Evolutionary conservation across 2,329 filamentous ascomycete genomes (phyloP), one percentile per base, ranked within the genome.

Genomic region (Talaromyces sp.): DNA sequence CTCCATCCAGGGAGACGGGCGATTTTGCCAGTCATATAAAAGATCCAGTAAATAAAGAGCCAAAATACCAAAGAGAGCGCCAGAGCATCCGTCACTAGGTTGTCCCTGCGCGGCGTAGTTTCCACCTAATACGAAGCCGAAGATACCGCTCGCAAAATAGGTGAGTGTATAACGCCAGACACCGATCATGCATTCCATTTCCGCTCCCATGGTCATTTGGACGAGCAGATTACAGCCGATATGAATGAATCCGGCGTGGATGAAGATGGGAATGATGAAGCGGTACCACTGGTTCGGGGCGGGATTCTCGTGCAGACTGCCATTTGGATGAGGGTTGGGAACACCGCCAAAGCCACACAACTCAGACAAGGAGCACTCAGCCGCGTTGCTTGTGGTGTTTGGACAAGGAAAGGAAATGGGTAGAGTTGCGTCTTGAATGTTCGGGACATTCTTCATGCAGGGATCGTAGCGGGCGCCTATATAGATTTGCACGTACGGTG

Each of bases 211-310:
- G 0, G 90, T 95, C 66, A 97, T 75, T 71, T 99, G 94, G 19
- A 97, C 82, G 7, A 97, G 81, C 75, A 99, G 81, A 74, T 99
- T 99, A 81, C 97, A 97, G 14, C 86, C 90, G 53, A 99, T 97
- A 69, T 99, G 94, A 57, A 99, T 87, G 51, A 99, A 76, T 13
- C 94, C 94, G 1, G 91, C 91, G 67, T 99, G 94, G 65, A 99
- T 79, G 76, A 99, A 99, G 56, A 99, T 97, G 35, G 94, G 93
- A 1, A 88, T 78, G 67, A 99, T 97, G 77, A 99, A 97, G 55
- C 94, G 89, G 75, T 84, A 99, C 94, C 94, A 99, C 72, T 99
- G 94, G 69, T 97, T 86, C 0, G 94, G 94, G 55, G 84, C 81
- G 2, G 87, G 78, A 9, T 71, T 70, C 54, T 86, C 80, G 62